A percentile compares a stretch with the other conserved stretches of the same genome.
phyloP scores from a whole-genome alignment of 2,329 filamentous ascomycete species.

The Zasmidium cellare region DNA sequence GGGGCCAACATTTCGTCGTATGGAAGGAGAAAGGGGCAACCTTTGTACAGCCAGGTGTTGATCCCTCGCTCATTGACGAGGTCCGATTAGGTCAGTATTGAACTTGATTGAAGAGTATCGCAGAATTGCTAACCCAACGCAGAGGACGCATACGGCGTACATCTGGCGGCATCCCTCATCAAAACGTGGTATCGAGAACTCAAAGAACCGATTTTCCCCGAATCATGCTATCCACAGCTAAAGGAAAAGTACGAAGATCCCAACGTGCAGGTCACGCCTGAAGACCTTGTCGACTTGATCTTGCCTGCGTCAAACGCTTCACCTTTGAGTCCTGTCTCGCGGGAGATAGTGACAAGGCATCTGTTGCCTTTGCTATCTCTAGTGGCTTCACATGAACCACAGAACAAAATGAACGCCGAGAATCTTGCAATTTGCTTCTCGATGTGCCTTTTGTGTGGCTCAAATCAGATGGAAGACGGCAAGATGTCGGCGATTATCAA shows the following conservation, averaged over 20 bases:
- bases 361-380: conserved; percentile 53
- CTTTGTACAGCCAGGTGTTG: conserved; percentile 39
- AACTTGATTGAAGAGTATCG: too few species aligned
- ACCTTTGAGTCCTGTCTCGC: conserved; percentile 45
- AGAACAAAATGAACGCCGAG: conserved; percentile 57
- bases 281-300: conserved; percentile 48
- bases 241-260: conserved; percentile 43
- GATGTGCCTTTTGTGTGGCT: conserved; percentile 52
- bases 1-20: conserved; percentile 55
- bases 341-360: conserved; percentile 52
- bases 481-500: conserved; percentile 55
- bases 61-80: conserved; percentile 39
- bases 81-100: conserved; percentile 36
- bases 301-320: conserved; percentile 49
- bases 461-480: conserved; percentile 56
- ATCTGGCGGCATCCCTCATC: conserved; percentile 54
- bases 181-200: conserved; percentile 58
- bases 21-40: conserved; percentile 49
- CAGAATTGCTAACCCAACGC: neutral
- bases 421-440: conserved; percentile 58
- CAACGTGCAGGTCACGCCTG: conserved; percentile 39
- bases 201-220: conserved; percentile 53
- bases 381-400: conserved; percentile 46
- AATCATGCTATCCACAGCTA: conserved; percentile 49
- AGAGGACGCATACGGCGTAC: conserved; percentile 54